Percentiles rank a stretch among this genome's conserved stretches.
Evolutionary conservation across 2,329 filamentous ascomycete genomes (phyloP).

Genomic region (Purpureocillium takamizusanense): DNA sequence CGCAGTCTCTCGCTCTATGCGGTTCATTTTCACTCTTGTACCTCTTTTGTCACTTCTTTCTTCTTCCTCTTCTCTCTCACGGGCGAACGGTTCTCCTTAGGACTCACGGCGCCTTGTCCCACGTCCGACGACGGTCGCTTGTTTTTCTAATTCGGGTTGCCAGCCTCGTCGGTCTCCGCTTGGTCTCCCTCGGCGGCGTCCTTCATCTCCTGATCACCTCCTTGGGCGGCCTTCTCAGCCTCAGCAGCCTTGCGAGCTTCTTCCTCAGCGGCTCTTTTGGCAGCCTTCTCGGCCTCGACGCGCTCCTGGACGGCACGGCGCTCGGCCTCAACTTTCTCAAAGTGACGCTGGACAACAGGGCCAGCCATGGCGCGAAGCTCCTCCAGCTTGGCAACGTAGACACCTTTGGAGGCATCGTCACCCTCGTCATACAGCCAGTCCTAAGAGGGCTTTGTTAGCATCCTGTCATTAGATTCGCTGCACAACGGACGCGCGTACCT

Average conservation of each 20-base stretch:
- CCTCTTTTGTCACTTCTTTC: background rate
- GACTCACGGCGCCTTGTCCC: background rate
- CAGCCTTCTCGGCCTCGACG: conserved; percentile 67
- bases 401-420: conserved; percentile 85
- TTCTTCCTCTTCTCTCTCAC: too few species aligned
- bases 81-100: too few species aligned
- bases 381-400: conserved; percentile 91
- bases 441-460: conserved; percentile 36
- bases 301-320: conserved; percentile 69
- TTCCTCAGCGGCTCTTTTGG: conserved; percentile 57
- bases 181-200: conserved; percentile 35
- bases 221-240: conserved; percentile 37
- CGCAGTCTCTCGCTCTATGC: conserved; percentile 1
- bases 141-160: conserved; percentile 23
- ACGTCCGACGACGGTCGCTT: background rate
- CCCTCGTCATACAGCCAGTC: conserved; percentile 98
- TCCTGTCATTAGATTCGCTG: background rate
- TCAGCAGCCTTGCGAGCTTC: conserved; percentile 45
- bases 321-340: conserved; percentile 87
- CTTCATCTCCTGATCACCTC: conserved; percentile 54
- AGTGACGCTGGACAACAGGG: conserved; percentile 87
- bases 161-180: conserved; percentile 39
- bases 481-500: conserved; percentile 47
- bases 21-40: conserved; percentile 5
- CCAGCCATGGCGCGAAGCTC: conserved; percentile 87